Base-by-base conservation (phyloP, 2,329 filamentous ascomycete species). In the Colletotrichum camelliae region DNA sequence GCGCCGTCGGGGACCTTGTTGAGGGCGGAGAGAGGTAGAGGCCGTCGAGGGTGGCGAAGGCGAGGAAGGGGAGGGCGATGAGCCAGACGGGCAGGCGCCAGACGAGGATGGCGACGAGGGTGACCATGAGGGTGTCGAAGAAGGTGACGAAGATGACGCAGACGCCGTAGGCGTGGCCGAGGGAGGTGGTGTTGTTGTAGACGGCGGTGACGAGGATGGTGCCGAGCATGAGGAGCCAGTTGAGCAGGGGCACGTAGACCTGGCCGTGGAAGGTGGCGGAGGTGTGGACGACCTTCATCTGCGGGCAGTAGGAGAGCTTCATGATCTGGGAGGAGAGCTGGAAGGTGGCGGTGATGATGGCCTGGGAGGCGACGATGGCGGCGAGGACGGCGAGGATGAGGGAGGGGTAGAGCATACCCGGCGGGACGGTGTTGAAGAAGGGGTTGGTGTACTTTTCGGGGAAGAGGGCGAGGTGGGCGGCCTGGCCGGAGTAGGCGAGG, bases 91-190 rank as follows among this genome's bases (percentile, higher is more conserved):
- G 89, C 31, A 94, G 82, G 24, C 90, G 88, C 94, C 94, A 96
- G 52, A 95, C 92, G 48, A 96, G 87, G 4, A 96, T 87, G 0
- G 94, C 92, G 2, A 94, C 93, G 1, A 96, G 85, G 0, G 93
- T 90, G 2, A 95, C 92, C 89, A 96, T 92, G 82, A 90, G 93
- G 0, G 94, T 96, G 70, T 93, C 93, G 80, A 96, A 92, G 81
- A 96, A 95, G 0, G 94, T 95, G 58, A 96, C 94, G 65, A 94
- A 91, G 79, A 96, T 95, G 81, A 96, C 94, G 78, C 94, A 96
- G 9, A 95, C 92, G 52, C 94, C 94, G 79, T 96, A 96, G 0
- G 94, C 94, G 79, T 95, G 92, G 29, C 94, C 94, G 0, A 95
- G 88, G 71, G 88, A 88, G 1, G 92, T 94, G 1, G 93, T 94